phyloP scores from a whole-genome alignment of 2,329 filamentous ascomycete species.

The Colletotrichum gigasporum region DNA sequence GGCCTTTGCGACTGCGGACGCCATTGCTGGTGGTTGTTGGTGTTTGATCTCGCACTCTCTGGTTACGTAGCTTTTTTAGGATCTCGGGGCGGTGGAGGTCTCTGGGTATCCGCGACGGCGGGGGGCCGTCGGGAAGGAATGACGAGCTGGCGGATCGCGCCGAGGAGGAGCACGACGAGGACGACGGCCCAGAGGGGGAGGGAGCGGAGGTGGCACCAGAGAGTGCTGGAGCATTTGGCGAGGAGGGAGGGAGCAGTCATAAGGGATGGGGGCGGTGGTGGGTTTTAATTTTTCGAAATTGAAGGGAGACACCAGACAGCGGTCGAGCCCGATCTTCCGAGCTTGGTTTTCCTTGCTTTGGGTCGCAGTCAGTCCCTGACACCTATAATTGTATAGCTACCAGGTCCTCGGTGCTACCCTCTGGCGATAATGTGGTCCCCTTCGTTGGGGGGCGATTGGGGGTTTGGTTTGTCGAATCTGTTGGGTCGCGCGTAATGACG shows the following conservation, averaged over 20 bases:
- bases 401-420: background rate
- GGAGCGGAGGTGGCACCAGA: conserved; percentile 51
- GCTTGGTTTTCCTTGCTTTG: background rate
- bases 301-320: too few species aligned
- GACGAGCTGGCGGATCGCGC: conserved; percentile 43
- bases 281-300: background rate
- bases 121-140: conserved; percentile 9
- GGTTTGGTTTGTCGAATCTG: background rate
- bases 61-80: too few species aligned
- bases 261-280: background rate
- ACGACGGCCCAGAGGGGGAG: conserved; percentile 54
- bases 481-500: background rate
- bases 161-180: conserved; percentile 46
- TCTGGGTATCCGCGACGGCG: conserved; percentile 27
- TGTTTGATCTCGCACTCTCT: too few species aligned
- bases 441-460: background rate
- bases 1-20: conserved; percentile 18
- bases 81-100: too few species aligned
- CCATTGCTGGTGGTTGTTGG: too few species aligned
- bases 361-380: too few species aligned
- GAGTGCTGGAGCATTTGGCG: conserved; percentile 53
- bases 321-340: too few species aligned
- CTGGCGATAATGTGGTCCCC: background rate
- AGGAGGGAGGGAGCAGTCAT: conserved; percentile 38
- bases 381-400: too few species aligned